Conservation (phyloP, 164 flowering plant genomes). For the Piper longum region DNA sequence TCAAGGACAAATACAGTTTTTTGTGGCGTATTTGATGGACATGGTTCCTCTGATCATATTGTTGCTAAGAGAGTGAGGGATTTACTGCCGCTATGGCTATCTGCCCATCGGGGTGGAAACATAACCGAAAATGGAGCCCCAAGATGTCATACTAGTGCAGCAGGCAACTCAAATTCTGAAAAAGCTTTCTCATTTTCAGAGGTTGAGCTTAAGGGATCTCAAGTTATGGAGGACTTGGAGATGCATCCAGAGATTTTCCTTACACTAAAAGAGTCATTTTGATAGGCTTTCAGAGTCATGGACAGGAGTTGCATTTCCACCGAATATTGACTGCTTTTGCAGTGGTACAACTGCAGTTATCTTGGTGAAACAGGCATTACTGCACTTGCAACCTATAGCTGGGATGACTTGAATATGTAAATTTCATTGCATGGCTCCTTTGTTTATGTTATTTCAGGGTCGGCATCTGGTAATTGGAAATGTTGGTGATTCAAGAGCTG, state of each 20-base stretch:
- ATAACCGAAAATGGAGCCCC: slow-evolving; percentile 27
- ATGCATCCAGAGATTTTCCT: neutral
- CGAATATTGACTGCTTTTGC: slow-evolving; percentile 77
- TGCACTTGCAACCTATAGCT: neutral
- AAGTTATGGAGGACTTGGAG: neutral
- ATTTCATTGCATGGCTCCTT: neutral
- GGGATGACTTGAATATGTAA: neutral
- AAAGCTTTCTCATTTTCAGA: slow-evolving; percentile 37
- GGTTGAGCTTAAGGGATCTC: slow-evolving; percentile 7
- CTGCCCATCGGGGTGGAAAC: slow-evolving; percentile 17
- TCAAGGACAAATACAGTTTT: slow-evolving; percentile 48
- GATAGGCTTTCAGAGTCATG: slow-evolving; percentile 76
- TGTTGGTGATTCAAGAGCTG: slow-evolving; percentile 94
- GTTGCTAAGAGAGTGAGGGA: slow-evolving; percentile 92
- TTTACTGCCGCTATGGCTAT: slow-evolving; percentile 51
- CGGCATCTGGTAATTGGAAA: slow-evolving; percentile 70
- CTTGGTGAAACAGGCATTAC: slow-evolving; percentile 62
- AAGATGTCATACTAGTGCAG: slow-evolving; percentile 23
- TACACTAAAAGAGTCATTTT: slow-evolving; percentile 13
- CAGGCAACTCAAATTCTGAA: slow-evolving; percentile 14
- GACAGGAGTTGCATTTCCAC: slow-evolving; percentile 75
- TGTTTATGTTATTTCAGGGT: slow-evolving; percentile 35
- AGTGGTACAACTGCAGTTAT: slow-evolving; percentile 95
- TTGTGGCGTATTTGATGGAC: slow-evolving; percentile 97
- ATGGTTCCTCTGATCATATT: slow-evolving; percentile 86